These are phyloP conservation scores for Malassezia yamatoensis DNA, from an alignment of 1,284 basidiomycete species.

Conservation along the genomic window DNA sequence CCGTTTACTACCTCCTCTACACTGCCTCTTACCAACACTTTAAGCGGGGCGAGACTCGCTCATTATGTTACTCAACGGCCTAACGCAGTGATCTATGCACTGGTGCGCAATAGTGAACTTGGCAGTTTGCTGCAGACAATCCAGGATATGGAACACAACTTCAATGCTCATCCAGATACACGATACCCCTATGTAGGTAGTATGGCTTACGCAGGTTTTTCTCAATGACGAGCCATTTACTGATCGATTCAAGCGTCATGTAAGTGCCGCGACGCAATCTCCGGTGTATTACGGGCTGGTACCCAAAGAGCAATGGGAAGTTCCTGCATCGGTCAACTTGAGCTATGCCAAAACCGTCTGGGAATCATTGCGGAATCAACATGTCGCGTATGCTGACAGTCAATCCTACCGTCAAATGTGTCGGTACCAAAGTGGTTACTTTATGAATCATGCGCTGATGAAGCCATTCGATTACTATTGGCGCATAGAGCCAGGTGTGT, in stretches of 20 bases:
- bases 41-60: neutral
- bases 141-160: conserved; percentile 26
- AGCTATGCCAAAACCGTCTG: conserved; percentile 59
- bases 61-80: conserved; percentile 16
- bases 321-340: conserved; percentile 60
- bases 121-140: conserved; percentile 32
- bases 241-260: conserved; percentile 44
- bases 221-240: conserved; percentile 48
- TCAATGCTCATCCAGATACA: conserved; percentile 22
- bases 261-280: conserved; percentile 30
- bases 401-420: conserved; percentile 57
- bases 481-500: conserved; percentile 68
- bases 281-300: conserved; percentile 63
- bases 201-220: conserved; percentile 28
- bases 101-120: conserved; percentile 45
- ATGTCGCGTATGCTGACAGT: conserved; percentile 63
- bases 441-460: conserved; percentile 50
- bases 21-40: too few species aligned
- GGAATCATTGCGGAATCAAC: conserved; percentile 53
- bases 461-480: conserved; percentile 81
- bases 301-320: conserved; percentile 68
- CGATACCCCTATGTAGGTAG: conserved; percentile 40
- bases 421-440: conserved; percentile 80
- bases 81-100: conserved; percentile 41
- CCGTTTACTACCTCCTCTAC: too few species aligned